Percentiles rank a stretch among this genome's conserved stretches.
These are phyloP conservation scores for Eutrema heterophyllum DNA, from an alignment of 345 rosid species.

Conservation along the genomic window DNA sequence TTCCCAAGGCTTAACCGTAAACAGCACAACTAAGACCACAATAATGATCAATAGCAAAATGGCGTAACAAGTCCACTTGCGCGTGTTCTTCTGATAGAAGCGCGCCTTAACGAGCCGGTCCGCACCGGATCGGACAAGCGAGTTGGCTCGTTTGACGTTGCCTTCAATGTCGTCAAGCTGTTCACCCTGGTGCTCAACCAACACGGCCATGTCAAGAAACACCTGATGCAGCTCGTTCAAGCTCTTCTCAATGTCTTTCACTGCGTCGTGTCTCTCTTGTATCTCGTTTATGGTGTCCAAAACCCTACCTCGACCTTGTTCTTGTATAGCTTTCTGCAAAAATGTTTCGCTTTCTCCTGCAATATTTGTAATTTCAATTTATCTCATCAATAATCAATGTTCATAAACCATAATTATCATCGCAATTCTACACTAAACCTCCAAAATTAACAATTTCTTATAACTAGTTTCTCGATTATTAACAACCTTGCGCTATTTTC, in stretches of 20 bases:
- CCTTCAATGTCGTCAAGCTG: conserved; percentile 70
- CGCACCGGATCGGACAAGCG: conserved; percentile 55
- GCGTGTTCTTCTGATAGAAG: conserved; percentile 56
- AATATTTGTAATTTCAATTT: neutral
- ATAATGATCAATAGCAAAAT: conserved; percentile 59
- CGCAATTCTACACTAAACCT: neutral
- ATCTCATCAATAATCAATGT: neutral
- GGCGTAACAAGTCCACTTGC: conserved; percentile 76
- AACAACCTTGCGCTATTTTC: conserved; percentile 1
- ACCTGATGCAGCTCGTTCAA: conserved; percentile 83
- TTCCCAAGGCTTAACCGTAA: conserved; percentile 69
- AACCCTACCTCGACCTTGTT: conserved; percentile 78
- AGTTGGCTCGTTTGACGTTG: conserved; percentile 58
- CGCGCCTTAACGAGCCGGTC: conserved; percentile 48
- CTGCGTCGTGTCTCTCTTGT: conserved; percentile 89
- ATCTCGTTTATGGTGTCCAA: conserved; percentile 72
- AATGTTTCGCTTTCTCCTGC: conserved; percentile 87
- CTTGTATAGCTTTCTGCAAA: conserved; percentile 82
- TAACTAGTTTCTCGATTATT: neutral
- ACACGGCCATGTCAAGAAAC: conserved; percentile 74
- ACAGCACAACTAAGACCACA: conserved; percentile 58
- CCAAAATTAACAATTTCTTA: neutral
- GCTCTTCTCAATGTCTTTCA: conserved; percentile 68
- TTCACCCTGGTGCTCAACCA: conserved; percentile 65
- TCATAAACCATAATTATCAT: neutral